Evolutionary conservation across 2,329 filamentous ascomycete genomes (phyloP).

Genomic region (Fusarium odoratissimum): DNA sequence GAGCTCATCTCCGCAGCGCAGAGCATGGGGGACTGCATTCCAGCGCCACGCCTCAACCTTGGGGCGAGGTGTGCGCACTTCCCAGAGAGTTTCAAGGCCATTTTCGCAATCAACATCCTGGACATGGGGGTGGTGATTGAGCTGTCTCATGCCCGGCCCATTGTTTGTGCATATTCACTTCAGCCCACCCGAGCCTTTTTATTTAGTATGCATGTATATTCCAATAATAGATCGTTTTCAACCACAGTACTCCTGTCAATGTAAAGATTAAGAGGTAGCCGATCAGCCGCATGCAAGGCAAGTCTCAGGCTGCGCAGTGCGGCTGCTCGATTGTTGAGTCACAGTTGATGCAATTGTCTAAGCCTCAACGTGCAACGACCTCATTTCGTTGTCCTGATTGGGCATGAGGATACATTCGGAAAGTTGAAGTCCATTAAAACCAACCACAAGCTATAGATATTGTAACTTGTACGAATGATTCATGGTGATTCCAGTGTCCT

Average conservation of each 20-base stretch:
- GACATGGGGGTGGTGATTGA: not conserved
- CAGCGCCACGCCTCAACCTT: not conserved
- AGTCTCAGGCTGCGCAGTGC: too few species aligned
- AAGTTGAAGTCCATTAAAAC: not conserved
- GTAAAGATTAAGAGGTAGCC: too few species aligned
- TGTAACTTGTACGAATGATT: too few species aligned
- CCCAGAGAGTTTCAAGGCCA: not conserved
- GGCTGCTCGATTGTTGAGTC: not conserved
- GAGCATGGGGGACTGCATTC: not conserved
- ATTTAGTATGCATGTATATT: accelerated
- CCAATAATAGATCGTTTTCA: not conserved
- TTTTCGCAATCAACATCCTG: not conserved
- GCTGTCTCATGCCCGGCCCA: not conserved
- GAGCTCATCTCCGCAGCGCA: not conserved
- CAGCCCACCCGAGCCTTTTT: not conserved
- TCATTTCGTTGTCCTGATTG: accelerated
- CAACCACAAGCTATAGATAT: accelerated
- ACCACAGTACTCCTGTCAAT: accelerated
- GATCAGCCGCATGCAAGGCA: not conserved
- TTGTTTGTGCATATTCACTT: not conserved
- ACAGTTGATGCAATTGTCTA: too few species aligned
- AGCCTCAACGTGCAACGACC: too few species aligned
- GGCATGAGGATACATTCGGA: accelerated
- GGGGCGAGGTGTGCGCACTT: not conserved
- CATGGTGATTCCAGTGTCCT: not conserved